Evolutionary conservation across 441 rosid genomes (phyloP).

Genomic region (Omphalea diandra): DNA sequence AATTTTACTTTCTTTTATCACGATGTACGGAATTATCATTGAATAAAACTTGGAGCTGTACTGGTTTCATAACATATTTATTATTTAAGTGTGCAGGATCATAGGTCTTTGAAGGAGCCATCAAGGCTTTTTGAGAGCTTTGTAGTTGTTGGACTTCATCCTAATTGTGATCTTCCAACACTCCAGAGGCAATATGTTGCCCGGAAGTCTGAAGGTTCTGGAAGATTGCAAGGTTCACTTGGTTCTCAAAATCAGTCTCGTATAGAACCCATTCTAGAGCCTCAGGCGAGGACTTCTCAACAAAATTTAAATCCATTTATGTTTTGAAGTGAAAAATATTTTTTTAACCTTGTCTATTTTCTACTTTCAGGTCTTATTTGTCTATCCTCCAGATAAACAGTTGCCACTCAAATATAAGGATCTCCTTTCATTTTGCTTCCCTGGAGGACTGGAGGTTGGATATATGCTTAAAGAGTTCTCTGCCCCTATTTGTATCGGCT

Average conservation of each 20-base stretch:
- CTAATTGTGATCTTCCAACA: constrained; percentile 80
- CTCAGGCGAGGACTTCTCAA: constrained; percentile 54
- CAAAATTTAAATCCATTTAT: not conserved
- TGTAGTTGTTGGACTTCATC: constrained; percentile 95
- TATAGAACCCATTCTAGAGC: constrained; percentile 78
- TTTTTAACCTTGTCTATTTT: constrained; percentile 23
- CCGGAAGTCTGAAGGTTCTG: constrained; percentile 65
- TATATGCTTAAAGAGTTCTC: constrained; percentile 7
- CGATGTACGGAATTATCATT: not conserved
- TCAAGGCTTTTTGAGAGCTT: constrained; percentile 88
- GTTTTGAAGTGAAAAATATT: not conserved
- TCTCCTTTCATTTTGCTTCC: constrained; percentile 95
- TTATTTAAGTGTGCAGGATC: constrained; percentile 57
- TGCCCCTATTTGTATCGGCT: not conserved
- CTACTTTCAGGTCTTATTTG: constrained; percentile 71
- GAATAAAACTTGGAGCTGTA: not conserved
- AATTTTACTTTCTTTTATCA: not conserved
- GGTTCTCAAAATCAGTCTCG: constrained; percentile 64
- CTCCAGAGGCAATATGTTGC: constrained; percentile 65
- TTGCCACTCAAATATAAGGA: constrained; percentile 82
- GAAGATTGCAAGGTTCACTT: constrained; percentile 56
- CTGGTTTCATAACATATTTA: constrained; percentile 26
- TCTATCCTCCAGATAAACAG: constrained; percentile 84
- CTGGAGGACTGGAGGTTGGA: constrained; percentile 90
- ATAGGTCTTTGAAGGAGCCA: constrained; percentile 75